Evolutionary conservation across 202 grass and related monocot genomes (phyloP), one percentile per base, ranked within the genome.

Genomic region (Elaeis oleifera): DNA sequence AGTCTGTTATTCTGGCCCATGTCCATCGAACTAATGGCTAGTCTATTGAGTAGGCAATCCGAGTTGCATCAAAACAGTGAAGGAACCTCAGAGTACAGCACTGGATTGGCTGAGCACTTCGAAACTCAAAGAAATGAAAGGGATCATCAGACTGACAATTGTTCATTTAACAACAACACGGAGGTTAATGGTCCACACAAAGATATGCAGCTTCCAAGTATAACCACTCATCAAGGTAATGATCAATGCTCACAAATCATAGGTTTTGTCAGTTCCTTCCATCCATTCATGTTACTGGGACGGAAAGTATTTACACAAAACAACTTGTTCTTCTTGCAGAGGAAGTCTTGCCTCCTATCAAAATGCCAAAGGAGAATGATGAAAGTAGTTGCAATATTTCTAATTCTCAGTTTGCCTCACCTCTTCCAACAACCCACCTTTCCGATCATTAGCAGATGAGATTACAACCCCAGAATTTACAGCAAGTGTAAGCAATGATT

Each of bases 381-480:
- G 64, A 63, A 71, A 68, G 26, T 60, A 17, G 7, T 54, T 52
- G 52, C 23, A 68, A 25, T 63, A 31, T 60, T 72, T 21, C 63
- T 32, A 73, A 70, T 49, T 49, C 61, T 56, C 76, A 80, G 64
- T 99, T 84, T 73, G 54, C 48, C 20, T 99, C 94, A 58, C 94
- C 88, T 21, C 68, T 63, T 68, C 78, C 82, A 54, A 87, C 76
- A 65, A 79, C 94, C 75, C 57, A 75, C 73, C 85, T 60, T 99
- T 94, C 83, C 82, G 86, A 36, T 71, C 67, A 0, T 82, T 78
- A 18, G 6, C 78, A 56, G 78, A 86, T 48, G 69, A 70, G 53
- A 81, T 89, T 77, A 83, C 80, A 27, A 99, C 76, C 68, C 94
- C 88, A 52, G 81, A 80, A 76, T 94, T 99, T 71, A 92, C 85